Evolutionary conservation across 1,139 yeast genomes (phyloP).

Genomic region (Saccharomycopsis crataegensis): DNA sequence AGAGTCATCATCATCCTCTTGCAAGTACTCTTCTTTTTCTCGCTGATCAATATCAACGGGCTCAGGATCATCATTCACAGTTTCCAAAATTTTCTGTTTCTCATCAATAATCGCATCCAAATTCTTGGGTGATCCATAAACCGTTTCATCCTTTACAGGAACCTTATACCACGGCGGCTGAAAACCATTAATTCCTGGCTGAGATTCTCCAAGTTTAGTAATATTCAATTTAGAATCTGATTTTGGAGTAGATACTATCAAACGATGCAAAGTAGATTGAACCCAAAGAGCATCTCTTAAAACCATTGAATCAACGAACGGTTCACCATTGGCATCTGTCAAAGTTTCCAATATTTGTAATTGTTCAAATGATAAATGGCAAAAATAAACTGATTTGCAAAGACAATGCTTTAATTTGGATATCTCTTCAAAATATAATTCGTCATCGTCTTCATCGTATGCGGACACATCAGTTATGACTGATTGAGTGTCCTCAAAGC

Average conservation of each 20-base stretch:
- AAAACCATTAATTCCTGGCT: conserved; percentile 17
- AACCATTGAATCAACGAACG: conserved; percentile 32
- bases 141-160: conserved; percentile 35
- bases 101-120: conserved; percentile 21
- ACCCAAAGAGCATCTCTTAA: conserved; percentile 42
- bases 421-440: background rate
- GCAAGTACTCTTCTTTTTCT: conserved; percentile 1
- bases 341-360: conserved; percentile 35
- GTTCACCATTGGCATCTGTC: conserved; percentile 30
- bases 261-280: conserved; percentile 34
- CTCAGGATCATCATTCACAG: background rate
- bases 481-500: background rate
- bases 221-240: conserved; percentile 24
- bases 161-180: conserved; percentile 29
- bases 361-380: conserved; percentile 40
- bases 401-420: conserved; percentile 27
- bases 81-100: conserved; percentile 19
- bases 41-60: background rate
- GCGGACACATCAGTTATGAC: background rate
- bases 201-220: conserved; percentile 24
- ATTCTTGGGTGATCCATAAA: conserved; percentile 30
- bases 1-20: conserved; percentile 4
- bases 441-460: background rate
- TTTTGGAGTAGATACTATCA: conserved; percentile 24
- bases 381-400: conserved; percentile 36